These are phyloP conservation scores for Millerozyma miso DNA, from an alignment of 805 yeast species.

Conservation along the genomic window DNA sequence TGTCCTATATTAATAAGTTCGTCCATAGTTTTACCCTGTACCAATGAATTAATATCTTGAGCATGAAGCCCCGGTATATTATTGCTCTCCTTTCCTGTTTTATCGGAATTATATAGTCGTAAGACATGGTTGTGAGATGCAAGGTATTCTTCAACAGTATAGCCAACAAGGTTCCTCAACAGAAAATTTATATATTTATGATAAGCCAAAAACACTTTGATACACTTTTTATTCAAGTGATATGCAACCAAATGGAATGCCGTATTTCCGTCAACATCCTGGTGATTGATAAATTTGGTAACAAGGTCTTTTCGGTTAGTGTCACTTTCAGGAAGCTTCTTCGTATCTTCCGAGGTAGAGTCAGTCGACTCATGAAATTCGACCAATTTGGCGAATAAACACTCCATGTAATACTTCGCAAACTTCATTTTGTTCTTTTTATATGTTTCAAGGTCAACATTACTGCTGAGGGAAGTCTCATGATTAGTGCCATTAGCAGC, in stretches of 20 bases:
- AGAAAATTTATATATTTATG: slow-evolving; percentile 64
- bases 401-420: slow-evolving; percentile 37
- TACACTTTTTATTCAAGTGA: slow-evolving; percentile 66
- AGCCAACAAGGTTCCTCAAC: slow-evolving; percentile 39
- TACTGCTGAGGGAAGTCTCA: slow-evolving; percentile 1
- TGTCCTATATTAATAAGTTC: slow-evolving; percentile 2
- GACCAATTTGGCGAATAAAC: slow-evolving; percentile 29
- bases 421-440: slow-evolving; percentile 31
- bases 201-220: slow-evolving; percentile 75
- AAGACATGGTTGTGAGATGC: slow-evolving; percentile 27
- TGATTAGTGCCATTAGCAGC: slow-evolving; percentile 16
- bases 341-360: slow-evolving; percentile 4
- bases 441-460: slow-evolving; percentile 7
- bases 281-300: slow-evolving; percentile 66
- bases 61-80: slow-evolving; percentile 2
- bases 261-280: slow-evolving; percentile 91
- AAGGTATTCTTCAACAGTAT: slow-evolving; percentile 42
- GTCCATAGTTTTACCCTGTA: background rate
- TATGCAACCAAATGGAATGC: slow-evolving; percentile 88
- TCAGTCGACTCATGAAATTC: slow-evolving; percentile 22
- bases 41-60: background rate
- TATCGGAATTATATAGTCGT: slow-evolving; percentile 15
- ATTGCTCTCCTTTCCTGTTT: slow-evolving; percentile 7
- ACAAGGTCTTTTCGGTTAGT: slow-evolving; percentile 28
- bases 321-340: background rate